Evolutionary conservation across 139 green algal genomes (phyloP).

Genomic region (Picochlorum sp.): DNA sequence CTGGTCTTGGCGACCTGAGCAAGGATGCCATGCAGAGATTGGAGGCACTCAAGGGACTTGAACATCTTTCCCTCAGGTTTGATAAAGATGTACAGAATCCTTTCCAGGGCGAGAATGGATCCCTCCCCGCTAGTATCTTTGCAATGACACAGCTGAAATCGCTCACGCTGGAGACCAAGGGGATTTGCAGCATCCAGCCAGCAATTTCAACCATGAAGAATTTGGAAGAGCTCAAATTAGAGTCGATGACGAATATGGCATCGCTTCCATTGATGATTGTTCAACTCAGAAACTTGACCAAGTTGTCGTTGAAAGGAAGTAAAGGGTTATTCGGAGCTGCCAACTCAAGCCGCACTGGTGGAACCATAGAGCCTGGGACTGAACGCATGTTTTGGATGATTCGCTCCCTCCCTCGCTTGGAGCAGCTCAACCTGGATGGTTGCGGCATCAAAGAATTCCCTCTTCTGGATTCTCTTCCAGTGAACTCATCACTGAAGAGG

Average conservation of each 20-base stretch:
- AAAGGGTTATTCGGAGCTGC: not conserved
- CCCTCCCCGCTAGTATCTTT: not conserved
- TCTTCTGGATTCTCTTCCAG: not conserved
- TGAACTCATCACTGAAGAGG: not conserved
- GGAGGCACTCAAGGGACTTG: too few species aligned
- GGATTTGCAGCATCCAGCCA: not conserved
- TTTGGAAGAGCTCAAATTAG: not conserved
- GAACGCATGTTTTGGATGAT: conserved; percentile 5
- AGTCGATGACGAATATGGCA: not conserved
- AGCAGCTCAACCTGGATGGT: not conserved
- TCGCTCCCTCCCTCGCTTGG: not conserved
- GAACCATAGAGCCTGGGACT: not conserved
- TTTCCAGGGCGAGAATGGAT: not conserved
- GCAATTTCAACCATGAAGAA: conserved; percentile 2
- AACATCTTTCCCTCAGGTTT: too few species aligned
- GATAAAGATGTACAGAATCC: not conserved
- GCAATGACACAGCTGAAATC: not conserved
- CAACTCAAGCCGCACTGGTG: not conserved
- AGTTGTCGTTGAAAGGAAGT: not conserved
- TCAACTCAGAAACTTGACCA: not conserved
- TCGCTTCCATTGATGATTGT: not conserved
- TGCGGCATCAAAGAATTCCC: conserved; percentile 4
- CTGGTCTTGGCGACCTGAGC: too few species aligned
- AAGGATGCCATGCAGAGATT: too few species aligned
- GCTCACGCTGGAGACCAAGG: not conserved